Evolutionary conservation across 2,329 filamentous ascomycete species (phyloP).

Genomic region (Microsporum ferrugineum): DNA sequence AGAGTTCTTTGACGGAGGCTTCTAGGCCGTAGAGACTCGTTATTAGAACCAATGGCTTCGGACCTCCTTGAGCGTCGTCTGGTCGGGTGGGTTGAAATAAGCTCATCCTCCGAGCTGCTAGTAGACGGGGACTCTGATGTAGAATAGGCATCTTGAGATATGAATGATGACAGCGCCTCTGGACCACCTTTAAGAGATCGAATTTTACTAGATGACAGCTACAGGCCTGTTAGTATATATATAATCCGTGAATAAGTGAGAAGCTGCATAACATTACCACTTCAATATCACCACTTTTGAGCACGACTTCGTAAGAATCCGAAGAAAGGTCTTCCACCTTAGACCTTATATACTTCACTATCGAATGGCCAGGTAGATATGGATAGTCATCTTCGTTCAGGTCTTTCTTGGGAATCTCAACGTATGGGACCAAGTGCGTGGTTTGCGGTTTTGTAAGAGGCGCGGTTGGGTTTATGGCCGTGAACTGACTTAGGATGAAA

Average conservation of each 20-base stretch:
- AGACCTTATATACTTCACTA: slow-evolving; percentile 11
- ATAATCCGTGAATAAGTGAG: background rate
- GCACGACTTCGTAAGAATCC: slow-evolving; percentile 7
- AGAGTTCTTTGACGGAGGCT: background rate
- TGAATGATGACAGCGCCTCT: slow-evolving; percentile 6
- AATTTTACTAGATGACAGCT: slow-evolving; percentile 7
- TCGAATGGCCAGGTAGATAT: slow-evolving; percentile 12
- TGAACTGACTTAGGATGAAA: slow-evolving; percentile 12
- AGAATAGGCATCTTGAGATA: background rate
- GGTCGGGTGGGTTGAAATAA: background rate
- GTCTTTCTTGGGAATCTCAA: slow-evolving; percentile 13
- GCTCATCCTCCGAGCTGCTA: slow-evolving; percentile 1
- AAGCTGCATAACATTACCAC: background rate
- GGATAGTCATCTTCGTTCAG: slow-evolving; percentile 8
- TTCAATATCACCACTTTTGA: slow-evolving; percentile 12
- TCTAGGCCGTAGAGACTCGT: background rate
- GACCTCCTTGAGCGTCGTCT: background rate
- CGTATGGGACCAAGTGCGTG: slow-evolving; percentile 9
- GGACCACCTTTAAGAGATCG: slow-evolving; percentile 3
- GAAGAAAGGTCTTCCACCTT: slow-evolving; percentile 1
- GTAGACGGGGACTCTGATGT: background rate
- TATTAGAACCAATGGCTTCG: background rate
- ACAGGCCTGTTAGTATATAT: background rate
- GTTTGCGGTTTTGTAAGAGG: background rate
- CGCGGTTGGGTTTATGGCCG: slow-evolving; percentile 6